Evolutionary conservation across 495 filamentous ascomycete genomes (phyloP).

Genomic region (Delitschia confertaspora): DNA sequence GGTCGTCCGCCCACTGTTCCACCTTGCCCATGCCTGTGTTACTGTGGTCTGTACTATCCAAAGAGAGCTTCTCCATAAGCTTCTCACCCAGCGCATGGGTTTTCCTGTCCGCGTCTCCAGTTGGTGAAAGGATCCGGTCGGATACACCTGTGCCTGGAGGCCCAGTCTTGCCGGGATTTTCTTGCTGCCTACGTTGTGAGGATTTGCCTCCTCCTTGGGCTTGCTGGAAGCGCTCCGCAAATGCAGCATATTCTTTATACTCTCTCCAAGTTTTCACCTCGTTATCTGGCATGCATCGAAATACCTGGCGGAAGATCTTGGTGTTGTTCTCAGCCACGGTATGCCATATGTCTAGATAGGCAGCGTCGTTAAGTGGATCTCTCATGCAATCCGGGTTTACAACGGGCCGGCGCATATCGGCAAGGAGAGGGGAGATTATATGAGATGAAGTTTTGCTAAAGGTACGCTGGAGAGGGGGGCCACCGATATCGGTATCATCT

Average conservation of each 20-base stretch:
- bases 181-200: slow-evolving; percentile 26
- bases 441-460: slow-evolving; percentile 38
- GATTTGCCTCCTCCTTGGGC: slow-evolving; percentile 39
- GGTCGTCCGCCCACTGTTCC: slow-evolving; percentile 35
- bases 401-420: slow-evolving; percentile 57
- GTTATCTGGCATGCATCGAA: slow-evolving; percentile 92
- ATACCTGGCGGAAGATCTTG: slow-evolving; percentile 82
- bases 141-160: slow-evolving; percentile 27
- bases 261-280: slow-evolving; percentile 90
- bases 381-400: slow-evolving; percentile 63
- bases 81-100: slow-evolving; percentile 23
- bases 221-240: slow-evolving; percentile 68
- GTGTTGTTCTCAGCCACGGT: slow-evolving; percentile 91
- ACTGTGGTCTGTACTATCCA: slow-evolving; percentile 27
- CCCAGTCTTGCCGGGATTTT: slow-evolving; percentile 21
- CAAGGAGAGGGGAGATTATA: slow-evolving; percentile 48
- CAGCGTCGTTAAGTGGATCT: slow-evolving; percentile 74
- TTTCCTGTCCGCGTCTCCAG: slow-evolving; percentile 11
- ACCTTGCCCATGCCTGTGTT: slow-evolving; percentile 37
- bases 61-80: slow-evolving; percentile 25
- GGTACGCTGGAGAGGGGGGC: slow-evolving; percentile 46
- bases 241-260: slow-evolving; percentile 79
- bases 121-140: slow-evolving; percentile 11
- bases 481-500: slow-evolving; percentile 75
- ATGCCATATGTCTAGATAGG: slow-evolving; percentile 83